Conservation (phyloP, 2,329 filamentous ascomycete genomes). For the Fulvia fulva region DNA sequence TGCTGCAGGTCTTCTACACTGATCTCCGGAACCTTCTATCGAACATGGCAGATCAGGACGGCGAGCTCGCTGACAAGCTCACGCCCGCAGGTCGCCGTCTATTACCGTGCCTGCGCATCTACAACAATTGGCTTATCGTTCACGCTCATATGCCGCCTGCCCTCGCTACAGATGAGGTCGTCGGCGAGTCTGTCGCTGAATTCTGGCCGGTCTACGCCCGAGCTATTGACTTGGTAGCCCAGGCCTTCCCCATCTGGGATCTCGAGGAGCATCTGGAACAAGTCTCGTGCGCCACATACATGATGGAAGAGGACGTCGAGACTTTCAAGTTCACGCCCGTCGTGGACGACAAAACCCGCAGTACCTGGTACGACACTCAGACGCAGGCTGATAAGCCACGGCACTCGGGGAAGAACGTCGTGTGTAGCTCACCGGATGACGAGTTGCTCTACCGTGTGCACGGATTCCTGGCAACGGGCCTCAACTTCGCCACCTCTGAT, state of each 20-base stretch:
- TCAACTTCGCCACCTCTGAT: conserved; percentile 53
- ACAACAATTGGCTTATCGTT: conserved; percentile 63
- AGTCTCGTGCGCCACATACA: conserved; percentile 52
- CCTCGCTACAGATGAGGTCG: conserved; percentile 50
- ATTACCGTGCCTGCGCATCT: conserved; percentile 61
- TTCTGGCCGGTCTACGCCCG: conserved; percentile 65
- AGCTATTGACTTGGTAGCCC: conserved; percentile 56
- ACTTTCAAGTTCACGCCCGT: conserved; percentile 64
- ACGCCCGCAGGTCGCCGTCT: conserved; percentile 43
- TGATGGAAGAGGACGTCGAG: conserved; percentile 65
- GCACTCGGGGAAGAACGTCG: conserved; percentile 48
- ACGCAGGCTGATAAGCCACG: conserved; percentile 47
- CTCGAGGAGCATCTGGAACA: conserved; percentile 37
- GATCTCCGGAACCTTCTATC: conserved; percentile 52
- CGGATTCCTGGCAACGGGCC: conserved; percentile 59
- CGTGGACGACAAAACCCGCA: conserved; percentile 42
- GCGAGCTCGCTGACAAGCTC: conserved; percentile 28
- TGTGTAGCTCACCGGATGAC: conserved; percentile 54
- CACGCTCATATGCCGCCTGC: conserved; percentile 53
- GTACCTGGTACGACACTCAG: conserved; percentile 50
- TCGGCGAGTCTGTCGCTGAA: conserved; percentile 55
- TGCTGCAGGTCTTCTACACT: conserved; percentile 67
- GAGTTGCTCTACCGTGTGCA: conserved; percentile 66
- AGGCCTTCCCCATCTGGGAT: conserved; percentile 53
- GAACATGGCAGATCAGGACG: conserved; percentile 50